Conservation (phyloP, 2,329 filamentous ascomycete species). For the Pseudonectria buxi region DNA sequence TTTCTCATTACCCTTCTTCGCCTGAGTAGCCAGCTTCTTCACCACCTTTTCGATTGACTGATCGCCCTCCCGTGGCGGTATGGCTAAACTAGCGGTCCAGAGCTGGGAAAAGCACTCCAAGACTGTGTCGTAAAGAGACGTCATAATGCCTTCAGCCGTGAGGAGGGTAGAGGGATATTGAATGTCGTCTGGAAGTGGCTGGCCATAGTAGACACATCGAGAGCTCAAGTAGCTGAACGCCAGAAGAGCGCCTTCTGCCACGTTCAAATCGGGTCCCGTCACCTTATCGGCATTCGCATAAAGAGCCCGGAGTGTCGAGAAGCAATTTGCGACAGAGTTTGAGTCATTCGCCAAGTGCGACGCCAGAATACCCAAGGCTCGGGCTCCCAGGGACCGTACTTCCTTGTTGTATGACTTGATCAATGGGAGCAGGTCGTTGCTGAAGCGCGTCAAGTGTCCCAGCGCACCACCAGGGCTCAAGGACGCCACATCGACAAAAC, state of each 20-base stretch:
- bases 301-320: slow-evolving; percentile 34
- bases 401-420: slow-evolving; percentile 67
- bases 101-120: slow-evolving; percentile 41
- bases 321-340: slow-evolving; percentile 19
- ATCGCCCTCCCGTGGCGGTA: slow-evolving; percentile 25
- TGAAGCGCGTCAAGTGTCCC: slow-evolving; percentile 40
- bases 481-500: slow-evolving; percentile 48
- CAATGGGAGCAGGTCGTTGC: slow-evolving; percentile 48
- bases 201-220: slow-evolving; percentile 37
- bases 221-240: slow-evolving; percentile 40
- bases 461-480: slow-evolving; percentile 45
- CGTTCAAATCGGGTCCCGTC: slow-evolving; percentile 37
- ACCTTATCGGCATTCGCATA: slow-evolving; percentile 36
- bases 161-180: slow-evolving; percentile 28
- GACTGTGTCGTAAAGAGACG: slow-evolving; percentile 37
- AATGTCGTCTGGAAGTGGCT: slow-evolving; percentile 19
- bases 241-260: slow-evolving; percentile 40
- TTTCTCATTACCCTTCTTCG: slow-evolving; percentile 74
- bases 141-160: slow-evolving; percentile 19
- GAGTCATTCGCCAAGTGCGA: slow-evolving; percentile 51
- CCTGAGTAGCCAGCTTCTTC: slow-evolving; percentile 57
- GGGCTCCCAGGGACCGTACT: slow-evolving; percentile 59
- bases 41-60: slow-evolving; percentile 41
- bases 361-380: slow-evolving; percentile 67
- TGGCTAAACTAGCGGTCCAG: slow-evolving; percentile 37